Conservation (phyloP, 768 basidiomycete genomes). For the Boletus pseudo-olivaceus region DNA sequence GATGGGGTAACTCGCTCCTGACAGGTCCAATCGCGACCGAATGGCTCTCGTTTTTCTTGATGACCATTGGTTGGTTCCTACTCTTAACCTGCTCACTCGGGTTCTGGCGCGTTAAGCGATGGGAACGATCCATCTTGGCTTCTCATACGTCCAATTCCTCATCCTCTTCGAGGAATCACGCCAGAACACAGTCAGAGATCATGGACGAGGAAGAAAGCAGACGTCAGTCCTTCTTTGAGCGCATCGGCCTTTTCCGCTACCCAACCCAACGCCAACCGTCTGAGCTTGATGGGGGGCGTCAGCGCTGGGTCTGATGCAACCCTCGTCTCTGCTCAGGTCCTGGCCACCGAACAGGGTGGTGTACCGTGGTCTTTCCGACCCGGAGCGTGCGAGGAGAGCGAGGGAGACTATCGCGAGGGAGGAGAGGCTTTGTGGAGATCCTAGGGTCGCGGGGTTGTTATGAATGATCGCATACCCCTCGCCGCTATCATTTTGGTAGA, state of each 20-base stretch:
- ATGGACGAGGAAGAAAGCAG: slow-evolving; percentile 25
- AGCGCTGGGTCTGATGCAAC: slow-evolving; percentile 6
- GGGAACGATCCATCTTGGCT: slow-evolving; percentile 74
- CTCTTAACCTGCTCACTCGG: slow-evolving; percentile 87
- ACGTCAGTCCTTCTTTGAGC: slow-evolving; percentile 30
- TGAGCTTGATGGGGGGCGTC: slow-evolving; percentile 4
- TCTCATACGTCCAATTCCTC: slow-evolving; percentile 34
- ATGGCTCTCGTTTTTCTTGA: slow-evolving; percentile 93
- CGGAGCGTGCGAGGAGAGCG: slow-evolving; percentile 40
- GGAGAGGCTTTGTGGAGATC: slow-evolving; percentile 52
- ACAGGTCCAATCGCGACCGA: slow-evolving; percentile 76
- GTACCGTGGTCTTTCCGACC: slow-evolving; percentile 37
- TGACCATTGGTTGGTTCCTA: slow-evolving; percentile 89
- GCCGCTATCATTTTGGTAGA: slow-evolving; percentile 2
- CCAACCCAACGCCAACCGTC: slow-evolving; percentile 8
- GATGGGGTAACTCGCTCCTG: slow-evolving; percentile 40
- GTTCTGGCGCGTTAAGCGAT: slow-evolving; percentile 87
- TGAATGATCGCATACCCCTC: slow-evolving; percentile 27
- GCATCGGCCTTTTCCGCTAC: slow-evolving; percentile 22
- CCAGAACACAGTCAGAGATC: slow-evolving; percentile 25
- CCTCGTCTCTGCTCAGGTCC: slow-evolving; percentile 19
- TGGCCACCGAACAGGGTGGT: slow-evolving; percentile 31
- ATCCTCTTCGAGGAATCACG: slow-evolving; percentile 35
- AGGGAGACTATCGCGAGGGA: slow-evolving; percentile 52
- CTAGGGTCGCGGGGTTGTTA: slow-evolving; percentile 63